Percentiles rank a stretch among this genome's conserved stretches.
phyloP scores from a whole-genome alignment of 176 grass and related monocot genomes.

The Tillandsia fasciculata region DNA sequence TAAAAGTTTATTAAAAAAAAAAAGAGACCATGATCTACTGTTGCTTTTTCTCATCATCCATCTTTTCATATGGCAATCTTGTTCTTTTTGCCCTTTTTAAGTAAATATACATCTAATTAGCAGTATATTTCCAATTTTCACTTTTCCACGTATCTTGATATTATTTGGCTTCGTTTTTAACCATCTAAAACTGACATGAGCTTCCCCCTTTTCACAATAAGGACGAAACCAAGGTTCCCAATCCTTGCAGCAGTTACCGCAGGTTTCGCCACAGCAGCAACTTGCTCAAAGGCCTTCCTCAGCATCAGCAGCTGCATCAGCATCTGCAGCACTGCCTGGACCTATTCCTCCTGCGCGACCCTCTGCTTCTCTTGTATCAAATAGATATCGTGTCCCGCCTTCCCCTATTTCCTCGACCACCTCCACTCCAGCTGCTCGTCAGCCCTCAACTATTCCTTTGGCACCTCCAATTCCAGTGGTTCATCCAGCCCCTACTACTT shows the following conservation, averaged over 20 bases:
- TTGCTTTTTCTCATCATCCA: no score
- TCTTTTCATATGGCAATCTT: no score
- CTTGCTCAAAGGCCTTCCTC: conserved; percentile 10
- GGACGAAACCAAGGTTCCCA: conserved; percentile 22
- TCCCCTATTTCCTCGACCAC: conserved; percentile 15
- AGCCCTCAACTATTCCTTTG: background rate
- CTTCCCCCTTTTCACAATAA: conserved; percentile 19
- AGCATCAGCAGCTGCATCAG: background rate
- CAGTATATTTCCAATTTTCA: no score
- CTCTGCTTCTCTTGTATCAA: background rate
- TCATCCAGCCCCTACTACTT: conserved; percentile 14
- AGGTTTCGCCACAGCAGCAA: conserved; percentile 27
- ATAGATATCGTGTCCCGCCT: conserved; percentile 14
- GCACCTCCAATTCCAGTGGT: background rate
- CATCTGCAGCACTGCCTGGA: conserved; percentile 2
- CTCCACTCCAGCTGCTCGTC: conserved; percentile 11
- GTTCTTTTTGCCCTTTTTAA: no score
- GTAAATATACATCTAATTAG: no score
- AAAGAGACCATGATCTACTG: no score
- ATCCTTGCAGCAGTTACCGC: conserved; percentile 26
- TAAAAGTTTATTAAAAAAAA: no score
- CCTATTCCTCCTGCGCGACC: background rate
- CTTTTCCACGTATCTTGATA: no score
- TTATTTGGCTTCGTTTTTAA: background rate
- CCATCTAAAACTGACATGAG: conserved; percentile 15